Base-by-base conservation (phyloP, 1,284 basidiomycete genomes). In the Naganishia albida region DNA sequence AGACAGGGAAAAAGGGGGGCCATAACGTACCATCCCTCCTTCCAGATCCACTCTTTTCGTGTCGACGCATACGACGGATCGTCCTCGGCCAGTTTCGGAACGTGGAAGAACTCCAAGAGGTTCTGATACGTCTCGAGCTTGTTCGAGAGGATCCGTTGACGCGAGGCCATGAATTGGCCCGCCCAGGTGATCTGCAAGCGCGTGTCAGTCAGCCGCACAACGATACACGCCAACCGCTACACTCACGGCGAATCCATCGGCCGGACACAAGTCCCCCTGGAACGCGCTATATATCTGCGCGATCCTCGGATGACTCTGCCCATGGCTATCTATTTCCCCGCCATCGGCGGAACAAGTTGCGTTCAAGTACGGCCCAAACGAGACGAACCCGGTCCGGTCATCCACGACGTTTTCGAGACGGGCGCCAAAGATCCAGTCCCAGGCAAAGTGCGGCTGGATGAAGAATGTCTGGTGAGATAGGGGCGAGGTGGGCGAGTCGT, bases 391-490 rank as follows among this genome's bases (percentile, higher is more conserved):
- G 0, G 74, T 76, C 2, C 66, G 54, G 10, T 65, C 40, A 0
- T 44, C 25, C 10, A 77, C 50, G 15, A 71, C 49, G 6, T 52
- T 66, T 30, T 72, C 57, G 10, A 80, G 54, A 0, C 78, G 72
- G 1, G 77, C 74, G n/a, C 67, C 34, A 20, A 76, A 73, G 40
- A 77, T 68, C 72, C 71, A 74, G 34, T 74, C 64, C 78, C 77
- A 79, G 0, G 78, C 77, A 18, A 79, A 50, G 43, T 80, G 77
- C 4, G 78, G 78, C 64, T 78, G 77, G 51, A 78, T 69, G 66
- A 78, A 78, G 34, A 77, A 70, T 8, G 77, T 78, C 42, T 74
- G 70, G 38, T 69, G 72, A 13, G 74, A 75, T 7, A 77, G 64
- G 20, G 70, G 64, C 2, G 64, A 57, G 2, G 26, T 26, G 0